phyloP scores from a whole-genome alignment of 139 green algal genomes.

The Tetradesmus lagerheimii region DNA sequence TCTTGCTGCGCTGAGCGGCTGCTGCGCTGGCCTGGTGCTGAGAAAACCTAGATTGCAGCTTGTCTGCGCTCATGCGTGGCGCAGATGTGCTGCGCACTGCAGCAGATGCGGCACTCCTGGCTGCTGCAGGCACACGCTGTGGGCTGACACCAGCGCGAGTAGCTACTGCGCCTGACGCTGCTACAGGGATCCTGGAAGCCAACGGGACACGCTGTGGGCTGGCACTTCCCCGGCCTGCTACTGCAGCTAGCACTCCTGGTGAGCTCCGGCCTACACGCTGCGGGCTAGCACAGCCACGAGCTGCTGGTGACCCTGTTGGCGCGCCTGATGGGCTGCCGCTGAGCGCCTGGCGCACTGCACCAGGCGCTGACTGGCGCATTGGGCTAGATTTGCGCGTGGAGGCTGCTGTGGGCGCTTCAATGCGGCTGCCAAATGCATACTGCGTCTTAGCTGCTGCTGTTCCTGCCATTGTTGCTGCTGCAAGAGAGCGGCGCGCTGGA shows the following conservation, averaged over 20 bases:
- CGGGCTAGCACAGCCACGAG: not conserved
- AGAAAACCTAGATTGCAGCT: slow-evolving; percentile 24
- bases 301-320: not conserved
- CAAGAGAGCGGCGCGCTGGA: not conserved
- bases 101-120: not conserved
- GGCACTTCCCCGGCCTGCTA: not conserved
- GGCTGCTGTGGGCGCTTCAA: not conserved
- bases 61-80: slow-evolving; percentile 36
- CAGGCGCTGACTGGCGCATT: not conserved
- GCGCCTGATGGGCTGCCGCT: not conserved
- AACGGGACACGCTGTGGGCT: not conserved
- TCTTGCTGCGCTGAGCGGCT: slow-evolving; percentile 38
- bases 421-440: slow-evolving; percentile 37
- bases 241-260: not conserved
- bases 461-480: not conserved
- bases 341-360: not conserved
- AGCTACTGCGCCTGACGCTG: not conserved
- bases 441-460: not conserved
- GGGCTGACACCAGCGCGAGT: not conserved
- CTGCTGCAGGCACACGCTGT: slow-evolving; percentile 17
- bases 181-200: not conserved
- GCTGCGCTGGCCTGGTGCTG: slow-evolving; percentile 14
- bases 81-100: slow-evolving; percentile 21
- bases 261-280: not conserved
- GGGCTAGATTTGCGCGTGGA: slow-evolving; percentile 6